Percentiles rank a stretch among this genome's conserved stretches.
Conservation (phyloP, 2,329 filamentous ascomycete species). For the Aspergillaceae sp. region DNA sequence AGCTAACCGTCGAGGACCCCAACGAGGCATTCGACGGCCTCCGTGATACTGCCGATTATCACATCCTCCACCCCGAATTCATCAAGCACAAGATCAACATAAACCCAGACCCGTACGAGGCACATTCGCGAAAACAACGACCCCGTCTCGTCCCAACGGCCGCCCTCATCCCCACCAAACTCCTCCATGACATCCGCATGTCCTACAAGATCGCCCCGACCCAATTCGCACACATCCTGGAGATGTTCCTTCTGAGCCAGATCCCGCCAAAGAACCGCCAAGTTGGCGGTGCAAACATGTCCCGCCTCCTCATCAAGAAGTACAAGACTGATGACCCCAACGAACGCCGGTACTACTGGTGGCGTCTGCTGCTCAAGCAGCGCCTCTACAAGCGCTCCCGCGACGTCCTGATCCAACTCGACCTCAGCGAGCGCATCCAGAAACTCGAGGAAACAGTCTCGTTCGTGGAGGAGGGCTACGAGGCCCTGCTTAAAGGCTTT, state of each 20-base stretch:
- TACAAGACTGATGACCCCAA: slow-evolving; percentile 42
- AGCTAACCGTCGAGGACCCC: slow-evolving; percentile 90
- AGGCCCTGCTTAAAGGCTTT: slow-evolving; percentile 42
- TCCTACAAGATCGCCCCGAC: slow-evolving; percentile 51
- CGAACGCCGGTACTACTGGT: slow-evolving; percentile 56
- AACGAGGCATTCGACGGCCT: slow-evolving; percentile 62
- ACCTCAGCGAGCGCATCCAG: slow-evolving; percentile 47
- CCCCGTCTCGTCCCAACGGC: slow-evolving; percentile 41
- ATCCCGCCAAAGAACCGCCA: slow-evolving; percentile 45
- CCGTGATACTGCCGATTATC: slow-evolving; percentile 54
- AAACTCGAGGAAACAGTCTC: slow-evolving; percentile 52
- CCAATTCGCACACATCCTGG: slow-evolving; percentile 54
- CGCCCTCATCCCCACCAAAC: slow-evolving; percentile 44
- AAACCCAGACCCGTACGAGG: slow-evolving; percentile 34
- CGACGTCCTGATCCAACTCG: slow-evolving; percentile 52
- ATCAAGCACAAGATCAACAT: slow-evolving; percentile 41
- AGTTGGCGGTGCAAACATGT: slow-evolving; percentile 41
- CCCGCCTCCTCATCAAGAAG: slow-evolving; percentile 43
- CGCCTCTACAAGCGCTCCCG: slow-evolving; percentile 53
- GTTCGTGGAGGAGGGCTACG: slow-evolving; percentile 52
- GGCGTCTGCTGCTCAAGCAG: slow-evolving; percentile 56
- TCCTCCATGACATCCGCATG: slow-evolving; percentile 43
- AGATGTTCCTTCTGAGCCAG: slow-evolving; percentile 53
- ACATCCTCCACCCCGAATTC: slow-evolving; percentile 46
- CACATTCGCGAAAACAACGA: slow-evolving; percentile 27